Evolutionary conservation across 2,329 filamentous ascomycete genomes (phyloP).

Genomic region (Fusarium keratoplasticum): DNA sequence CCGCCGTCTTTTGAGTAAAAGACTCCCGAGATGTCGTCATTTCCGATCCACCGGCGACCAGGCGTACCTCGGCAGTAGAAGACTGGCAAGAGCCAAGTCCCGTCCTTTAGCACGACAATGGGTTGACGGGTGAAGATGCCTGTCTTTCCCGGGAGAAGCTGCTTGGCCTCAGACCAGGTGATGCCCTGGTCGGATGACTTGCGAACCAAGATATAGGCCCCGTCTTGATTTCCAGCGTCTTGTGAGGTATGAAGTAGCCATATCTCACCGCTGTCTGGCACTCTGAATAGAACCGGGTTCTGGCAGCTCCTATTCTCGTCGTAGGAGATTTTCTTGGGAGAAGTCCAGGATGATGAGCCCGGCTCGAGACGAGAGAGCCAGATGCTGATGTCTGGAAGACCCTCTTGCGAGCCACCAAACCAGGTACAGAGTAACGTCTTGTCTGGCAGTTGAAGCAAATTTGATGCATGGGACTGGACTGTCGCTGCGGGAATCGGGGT

Average conservation of each 20-base stretch:
- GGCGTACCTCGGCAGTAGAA: constrained; percentile 56
- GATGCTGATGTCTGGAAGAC: constrained; percentile 57
- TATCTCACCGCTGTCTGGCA: constrained; percentile 48
- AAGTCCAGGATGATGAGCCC: constrained; percentile 47
- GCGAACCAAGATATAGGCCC: constrained; percentile 52
- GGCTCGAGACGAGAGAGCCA: constrained; percentile 53
- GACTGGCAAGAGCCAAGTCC: constrained; percentile 55
- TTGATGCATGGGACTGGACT: constrained; percentile 58
- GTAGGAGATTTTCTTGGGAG: constrained; percentile 51
- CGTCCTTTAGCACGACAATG: constrained; percentile 49
- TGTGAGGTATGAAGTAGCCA: constrained; percentile 60
- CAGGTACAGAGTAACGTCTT: constrained; percentile 56
- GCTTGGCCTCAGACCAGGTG: constrained; percentile 50
- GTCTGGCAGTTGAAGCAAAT: constrained; percentile 54
- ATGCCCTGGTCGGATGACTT: constrained; percentile 50
- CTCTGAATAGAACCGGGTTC: constrained; percentile 56
- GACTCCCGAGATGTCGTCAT: constrained; percentile 56
- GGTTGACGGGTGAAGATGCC: constrained; percentile 58
- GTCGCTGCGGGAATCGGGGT: constrained; percentile 52
- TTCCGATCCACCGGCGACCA: constrained; percentile 57
- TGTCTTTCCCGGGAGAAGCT: constrained; percentile 48
- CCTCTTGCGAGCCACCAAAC: constrained; percentile 60
- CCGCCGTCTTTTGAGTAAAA: constrained; percentile 53
- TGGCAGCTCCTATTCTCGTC: constrained; percentile 57
- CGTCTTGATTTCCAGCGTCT: constrained; percentile 57